Evolutionary conservation across 495 filamentous ascomycete species (phyloP).

Genomic region (Aspergillus diversus): DNA sequence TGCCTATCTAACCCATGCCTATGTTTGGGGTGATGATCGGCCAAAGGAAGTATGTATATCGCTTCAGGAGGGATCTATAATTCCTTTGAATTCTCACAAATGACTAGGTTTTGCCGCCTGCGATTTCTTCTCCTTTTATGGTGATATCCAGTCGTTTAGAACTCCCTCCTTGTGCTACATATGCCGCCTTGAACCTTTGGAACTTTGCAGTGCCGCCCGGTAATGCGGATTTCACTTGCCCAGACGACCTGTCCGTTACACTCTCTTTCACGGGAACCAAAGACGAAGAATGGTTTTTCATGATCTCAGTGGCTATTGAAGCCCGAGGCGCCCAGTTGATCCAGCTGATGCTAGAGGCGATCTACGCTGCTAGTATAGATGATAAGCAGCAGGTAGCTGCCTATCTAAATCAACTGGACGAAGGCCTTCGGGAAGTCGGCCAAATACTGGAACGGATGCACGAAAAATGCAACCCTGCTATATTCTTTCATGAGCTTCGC

Average conservation of each 20-base stretch:
- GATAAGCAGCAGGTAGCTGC: slow-evolving; percentile 68
- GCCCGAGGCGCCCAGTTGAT: slow-evolving; percentile 84
- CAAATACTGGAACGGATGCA: slow-evolving; percentile 78
- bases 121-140: slow-evolving; percentile 80
- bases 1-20: slow-evolving; percentile 85
- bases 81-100: neutral
- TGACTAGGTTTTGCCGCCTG: slow-evolving; percentile 72
- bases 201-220: slow-evolving; percentile 81
- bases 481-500: slow-evolving; percentile 89
- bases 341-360: slow-evolving; percentile 81
- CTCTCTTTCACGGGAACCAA: slow-evolving; percentile 88
- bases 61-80: neutral
- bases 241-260: slow-evolving; percentile 81
- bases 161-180: slow-evolving; percentile 90
- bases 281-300: slow-evolving; percentile 98
- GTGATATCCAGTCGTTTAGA: slow-evolving; percentile 78
- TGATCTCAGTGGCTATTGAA: slow-evolving; percentile 94
- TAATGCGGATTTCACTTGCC: slow-evolving; percentile 72
- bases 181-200: slow-evolving; percentile 88
- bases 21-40: slow-evolving; percentile 90
- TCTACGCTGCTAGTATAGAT: slow-evolving; percentile 66
- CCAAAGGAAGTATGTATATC: slow-evolving; percentile 65
- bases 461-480: slow-evolving; percentile 80
- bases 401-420: slow-evolving; percentile 74
- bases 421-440: slow-evolving; percentile 79